Conservation (phyloP, 257 asterid genomes). For the Catharanthus roseus region DNA sequence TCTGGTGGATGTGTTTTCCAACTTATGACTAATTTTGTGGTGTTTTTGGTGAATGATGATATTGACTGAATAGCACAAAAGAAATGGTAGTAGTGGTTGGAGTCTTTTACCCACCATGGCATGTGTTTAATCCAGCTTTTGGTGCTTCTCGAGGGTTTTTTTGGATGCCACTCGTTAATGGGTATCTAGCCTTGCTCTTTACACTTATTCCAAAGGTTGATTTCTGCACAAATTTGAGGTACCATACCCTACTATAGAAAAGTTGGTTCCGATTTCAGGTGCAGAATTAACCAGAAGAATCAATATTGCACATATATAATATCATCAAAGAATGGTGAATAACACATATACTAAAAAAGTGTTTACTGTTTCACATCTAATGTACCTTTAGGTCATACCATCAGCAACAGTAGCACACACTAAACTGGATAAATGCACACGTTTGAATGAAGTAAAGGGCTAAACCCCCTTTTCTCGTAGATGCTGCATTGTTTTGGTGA, state of each 20-base stretch:
- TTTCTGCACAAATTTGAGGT: not conserved
- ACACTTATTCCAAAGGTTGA: not conserved
- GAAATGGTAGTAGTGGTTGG: not conserved
- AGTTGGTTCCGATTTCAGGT: not conserved
- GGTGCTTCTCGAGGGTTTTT: not conserved
- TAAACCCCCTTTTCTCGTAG: not conserved
- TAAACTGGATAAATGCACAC: not conserved
- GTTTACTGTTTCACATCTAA: too few species aligned
- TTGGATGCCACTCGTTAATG: too few species aligned
- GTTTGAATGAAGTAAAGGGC: not conserved
- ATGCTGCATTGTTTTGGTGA: not conserved
- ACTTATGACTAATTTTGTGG: not conserved
- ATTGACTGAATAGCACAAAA: not conserved
- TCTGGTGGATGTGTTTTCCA: not conserved
- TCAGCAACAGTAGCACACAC: not conserved
- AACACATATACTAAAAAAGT: too few species aligned
- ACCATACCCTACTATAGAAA: not conserved
- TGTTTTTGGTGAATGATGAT: not conserved
- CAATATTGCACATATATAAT: not conserved
- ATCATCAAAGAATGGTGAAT: not conserved
- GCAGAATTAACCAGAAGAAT: not conserved
- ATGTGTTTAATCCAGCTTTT: not conserved
- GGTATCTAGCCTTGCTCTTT: not conserved
- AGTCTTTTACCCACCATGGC: not conserved
- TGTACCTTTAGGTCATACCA: not conserved